Evolutionary conservation across 2,329 filamentous ascomycete genomes (phyloP).

Genomic region (Dothideomycetes sp.): DNA sequence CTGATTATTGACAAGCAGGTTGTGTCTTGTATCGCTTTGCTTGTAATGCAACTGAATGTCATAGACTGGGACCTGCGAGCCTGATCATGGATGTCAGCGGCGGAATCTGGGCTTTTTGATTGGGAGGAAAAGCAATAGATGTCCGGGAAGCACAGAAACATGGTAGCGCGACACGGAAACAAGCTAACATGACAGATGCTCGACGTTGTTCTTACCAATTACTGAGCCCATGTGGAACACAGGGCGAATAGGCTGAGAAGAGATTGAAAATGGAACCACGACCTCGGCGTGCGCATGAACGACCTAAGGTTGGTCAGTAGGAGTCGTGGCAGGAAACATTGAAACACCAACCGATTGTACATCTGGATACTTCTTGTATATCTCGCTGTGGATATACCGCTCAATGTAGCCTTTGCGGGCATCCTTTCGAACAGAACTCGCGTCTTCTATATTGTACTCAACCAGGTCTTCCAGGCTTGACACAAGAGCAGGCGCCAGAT

Average conservation of each 20-base stretch:
- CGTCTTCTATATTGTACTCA: conserved; percentile 33
- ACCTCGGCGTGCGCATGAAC: conserved; percentile 32
- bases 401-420: conserved; percentile 25
- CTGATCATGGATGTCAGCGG: conserved; percentile 8
- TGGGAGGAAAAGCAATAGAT: background rate
- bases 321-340: too few species aligned
- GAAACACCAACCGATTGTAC: conserved; percentile 27
- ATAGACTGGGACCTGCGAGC: conserved; percentile 20
- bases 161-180: too few species aligned
- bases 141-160: background rate
- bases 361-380: conserved; percentile 32
- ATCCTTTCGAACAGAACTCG: conserved; percentile 16
- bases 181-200: background rate
- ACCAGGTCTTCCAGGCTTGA: conserved; percentile 29
- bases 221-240: conserved; percentile 33
- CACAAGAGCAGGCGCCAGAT: conserved; percentile 33
- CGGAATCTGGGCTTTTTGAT: too few species aligned
- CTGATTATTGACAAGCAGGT: conserved; percentile 22
- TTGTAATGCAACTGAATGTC: conserved; percentile 23
- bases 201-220: conserved; percentile 19
- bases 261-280: conserved; percentile 32
- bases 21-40: conserved; percentile 16
- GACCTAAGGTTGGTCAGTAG: too few species aligned
- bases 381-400: conserved; percentile 32
- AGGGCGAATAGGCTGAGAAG: conserved; percentile 26